Conservation (phyloP, 192 early-diverging fungal species). For the Gamsiella multidivaricata region DNA sequence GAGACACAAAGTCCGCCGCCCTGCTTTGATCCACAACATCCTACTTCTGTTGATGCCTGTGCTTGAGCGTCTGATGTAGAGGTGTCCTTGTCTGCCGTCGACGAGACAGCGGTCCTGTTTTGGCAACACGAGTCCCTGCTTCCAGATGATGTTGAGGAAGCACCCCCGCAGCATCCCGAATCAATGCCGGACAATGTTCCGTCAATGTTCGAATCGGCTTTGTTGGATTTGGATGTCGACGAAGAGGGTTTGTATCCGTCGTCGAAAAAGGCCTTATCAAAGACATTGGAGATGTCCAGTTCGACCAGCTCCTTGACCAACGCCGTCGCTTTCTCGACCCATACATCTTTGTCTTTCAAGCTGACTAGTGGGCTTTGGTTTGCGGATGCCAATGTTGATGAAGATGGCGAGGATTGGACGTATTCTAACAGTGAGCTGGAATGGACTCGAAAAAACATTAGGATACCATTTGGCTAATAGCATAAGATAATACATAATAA, state of each 20-base stretch:
- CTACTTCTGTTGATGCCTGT: not conserved
- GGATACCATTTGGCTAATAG: not conserved
- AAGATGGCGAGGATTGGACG: constrained; percentile 8
- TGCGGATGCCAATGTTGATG: not conserved
- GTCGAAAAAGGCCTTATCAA: constrained; percentile 54
- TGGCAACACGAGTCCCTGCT: constrained; percentile 24
- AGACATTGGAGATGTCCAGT: constrained; percentile 40
- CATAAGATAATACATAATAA: no score
- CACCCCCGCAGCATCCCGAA: constrained; percentile 28
- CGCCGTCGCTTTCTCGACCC: constrained; percentile 18
- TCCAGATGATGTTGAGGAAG: not conserved
- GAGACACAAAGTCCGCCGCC: not conserved
- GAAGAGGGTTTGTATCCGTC: not conserved
- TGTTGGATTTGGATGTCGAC: not conserved
- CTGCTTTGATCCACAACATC: constrained; percentile 9
- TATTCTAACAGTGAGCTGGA: constrained; percentile 34
- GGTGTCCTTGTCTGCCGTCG: not conserved
- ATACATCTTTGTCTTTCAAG: constrained; percentile 8
- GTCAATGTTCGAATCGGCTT: not conserved
- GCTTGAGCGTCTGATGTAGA: not conserved
- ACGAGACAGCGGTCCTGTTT: not conserved
- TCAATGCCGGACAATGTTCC: no score
- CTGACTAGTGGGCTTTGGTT: not conserved
- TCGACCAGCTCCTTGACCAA: constrained; percentile 42
- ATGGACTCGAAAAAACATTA: not conserved